Conservation (phyloP, 257 asterid genomes). For the Petrea volubilis region DNA sequence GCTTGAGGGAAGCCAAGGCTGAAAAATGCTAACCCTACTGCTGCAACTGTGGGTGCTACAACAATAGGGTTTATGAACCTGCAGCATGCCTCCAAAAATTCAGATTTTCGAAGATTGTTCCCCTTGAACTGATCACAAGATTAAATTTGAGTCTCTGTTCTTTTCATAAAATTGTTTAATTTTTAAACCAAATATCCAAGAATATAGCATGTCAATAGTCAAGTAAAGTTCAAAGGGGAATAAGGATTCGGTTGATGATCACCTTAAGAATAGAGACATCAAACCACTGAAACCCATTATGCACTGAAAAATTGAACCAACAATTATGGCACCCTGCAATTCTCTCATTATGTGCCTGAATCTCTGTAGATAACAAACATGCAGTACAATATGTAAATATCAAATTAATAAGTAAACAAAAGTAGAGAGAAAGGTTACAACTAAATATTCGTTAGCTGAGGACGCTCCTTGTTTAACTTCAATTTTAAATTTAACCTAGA, state of each 20-base stretch:
- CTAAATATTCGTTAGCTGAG: neutral
- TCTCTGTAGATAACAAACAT: slow-evolving; percentile 54
- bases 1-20: slow-evolving; percentile 99
- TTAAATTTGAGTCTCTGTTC: neutral
- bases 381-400: slow-evolving; percentile 9
- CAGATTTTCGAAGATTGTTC: neutral
- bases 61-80: slow-evolving; percentile 96
- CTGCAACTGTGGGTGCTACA: slow-evolving; percentile 90
- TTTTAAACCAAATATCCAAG: neutral
- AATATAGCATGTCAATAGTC: slow-evolving; percentile 5
- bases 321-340: slow-evolving; percentile 92
- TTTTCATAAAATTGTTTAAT: neutral
- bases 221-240: neutral
- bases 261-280: slow-evolving; percentile 86
- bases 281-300: slow-evolving; percentile 91
- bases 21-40: slow-evolving; percentile 91
- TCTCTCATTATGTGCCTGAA: slow-evolving; percentile 95
- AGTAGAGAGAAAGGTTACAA: neutral
- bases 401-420: neutral
- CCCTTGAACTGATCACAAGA: neutral
- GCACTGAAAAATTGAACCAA: slow-evolving; percentile 85
- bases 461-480: neutral
- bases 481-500: neutral
- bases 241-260: slow-evolving; percentile 15
- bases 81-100: slow-evolving; percentile 23